phyloP scores from a whole-genome alignment of 73 alveolate species.

The Tetrahymena thermophila region DNA sequence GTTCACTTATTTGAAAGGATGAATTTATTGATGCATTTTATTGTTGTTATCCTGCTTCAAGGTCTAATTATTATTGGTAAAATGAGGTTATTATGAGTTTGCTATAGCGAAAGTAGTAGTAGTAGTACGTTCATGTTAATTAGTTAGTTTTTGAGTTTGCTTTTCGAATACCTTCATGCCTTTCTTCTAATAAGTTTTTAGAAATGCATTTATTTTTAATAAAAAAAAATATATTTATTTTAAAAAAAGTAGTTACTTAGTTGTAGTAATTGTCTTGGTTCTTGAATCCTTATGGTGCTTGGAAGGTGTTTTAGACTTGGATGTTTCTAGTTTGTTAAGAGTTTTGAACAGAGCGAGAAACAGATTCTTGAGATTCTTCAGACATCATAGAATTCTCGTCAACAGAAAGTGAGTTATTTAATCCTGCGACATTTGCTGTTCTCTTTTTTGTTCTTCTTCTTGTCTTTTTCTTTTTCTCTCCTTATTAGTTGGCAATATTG shows the following conservation, averaged over 20 bases:
- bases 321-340: neutral
- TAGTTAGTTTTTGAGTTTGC: neutral
- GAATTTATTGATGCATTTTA: neutral
- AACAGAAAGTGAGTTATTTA: neutral
- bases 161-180: neutral
- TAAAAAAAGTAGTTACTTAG: neutral
- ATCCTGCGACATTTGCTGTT: neutral
- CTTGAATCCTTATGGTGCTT: neutral
- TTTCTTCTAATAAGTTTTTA: neutral
- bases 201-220: neutral
- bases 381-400: neutral
- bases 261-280: neutral
- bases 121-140: slow-evolving; percentile 1
- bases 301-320: neutral
- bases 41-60: neutral
- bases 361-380: neutral
- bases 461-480: neutral
- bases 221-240: neutral
- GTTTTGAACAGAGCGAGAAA: neutral
- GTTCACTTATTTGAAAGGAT: neutral
- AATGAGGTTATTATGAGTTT: neutral
- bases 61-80: neutral
- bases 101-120: neutral
- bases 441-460: neutral
- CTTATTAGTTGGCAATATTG: neutral